These are phyloP conservation scores for Aureobasidium pullulans DNA, from an alignment of 2,329 filamentous ascomycete species.

Conservation along the genomic window DNA sequence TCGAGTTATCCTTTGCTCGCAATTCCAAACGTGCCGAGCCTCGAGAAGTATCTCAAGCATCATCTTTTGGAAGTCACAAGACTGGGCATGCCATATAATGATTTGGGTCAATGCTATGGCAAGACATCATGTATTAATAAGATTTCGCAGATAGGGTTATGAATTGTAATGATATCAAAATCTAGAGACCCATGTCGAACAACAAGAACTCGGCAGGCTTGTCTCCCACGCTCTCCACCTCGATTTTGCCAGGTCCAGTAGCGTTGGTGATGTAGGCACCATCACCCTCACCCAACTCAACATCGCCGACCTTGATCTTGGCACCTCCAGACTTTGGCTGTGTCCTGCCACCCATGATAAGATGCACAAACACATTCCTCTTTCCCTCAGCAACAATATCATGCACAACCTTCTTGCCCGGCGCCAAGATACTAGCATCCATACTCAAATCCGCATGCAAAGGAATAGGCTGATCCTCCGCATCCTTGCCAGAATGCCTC, in stretches of 20 bases:
- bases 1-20: not conserved
- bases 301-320: constrained; percentile 62
- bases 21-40: not conserved
- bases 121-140: too few relatives aligned
- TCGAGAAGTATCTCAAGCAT: not conserved
- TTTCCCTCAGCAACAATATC: constrained; percentile 57
- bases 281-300: constrained; percentile 67
- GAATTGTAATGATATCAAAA: too few relatives aligned
- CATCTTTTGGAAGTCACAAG: not conserved
- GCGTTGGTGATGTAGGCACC: constrained; percentile 63
- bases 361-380: constrained; percentile 70
- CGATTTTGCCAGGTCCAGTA: constrained; percentile 36
- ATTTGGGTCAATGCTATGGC: too few relatives aligned
- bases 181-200: constrained; percentile 40
- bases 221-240: constrained; percentile 41
- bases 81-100: not conserved
- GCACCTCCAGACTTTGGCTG: constrained; percentile 61
- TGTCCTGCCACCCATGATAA: constrained; percentile 57
- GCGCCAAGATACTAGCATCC: constrained; percentile 66
- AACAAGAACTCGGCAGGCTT: constrained; percentile 41
- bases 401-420: constrained; percentile 62
- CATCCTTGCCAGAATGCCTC: constrained; percentile 56
- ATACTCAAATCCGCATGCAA: constrained; percentile 81
- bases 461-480: constrained; percentile 63
- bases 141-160: too few relatives aligned